Base-by-base conservation (phyloP, 192 early-diverging fungal genomes). In the Coemansia sp. region DNA sequence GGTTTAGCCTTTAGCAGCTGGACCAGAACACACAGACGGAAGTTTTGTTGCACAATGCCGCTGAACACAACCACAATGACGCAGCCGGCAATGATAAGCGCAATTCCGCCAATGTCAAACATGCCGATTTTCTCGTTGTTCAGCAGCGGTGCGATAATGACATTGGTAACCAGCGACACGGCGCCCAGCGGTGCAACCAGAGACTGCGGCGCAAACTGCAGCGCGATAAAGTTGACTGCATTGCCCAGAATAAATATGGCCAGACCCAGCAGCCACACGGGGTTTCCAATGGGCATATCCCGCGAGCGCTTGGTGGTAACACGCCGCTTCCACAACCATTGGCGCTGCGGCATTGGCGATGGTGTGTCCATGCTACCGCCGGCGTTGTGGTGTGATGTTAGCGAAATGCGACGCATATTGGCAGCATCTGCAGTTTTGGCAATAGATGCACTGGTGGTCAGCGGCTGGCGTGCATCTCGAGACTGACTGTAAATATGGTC, bases 151-250 rank as follows among this genome's bases (percentile, higher is more conserved):
- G 91, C 91, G 16, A 89, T 71, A 45, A 92, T 85, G 30, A 91
- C 86, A 53, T 92, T 92, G 2, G 87, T 83, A 12, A 92, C 89
- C n/a, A 92, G 77, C 0, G 91, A 86, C 11, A 91, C 83, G 14
- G 86, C 87, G 8, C 89, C 87, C n/a, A 92, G 74, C 2, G 91
- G 87, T 0, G 88, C 91, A 8, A 89, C 83, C 29, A 92, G 64
- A 6, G 91, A 92, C 71, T 92, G 91, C 0, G 91, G 85, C 11
- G 91, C 91, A 71, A 90, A 92, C 54, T 90, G 85, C 45, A 92
- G 61, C 0, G 90, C 90, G 19, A 86, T 62, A 56, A 92, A 90
- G 62, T 87, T 86, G 55, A 85, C 60, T 18, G 89, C 69, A 64
- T 88, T 92, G 31, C 88, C 89, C 29, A 89, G 56, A 23, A 86